A percentile compares a stretch with the other conserved stretches of the same genome.
Evolutionary conservation across 805 yeast species (phyloP).

Genomic region (Ogataea henricii): DNA sequence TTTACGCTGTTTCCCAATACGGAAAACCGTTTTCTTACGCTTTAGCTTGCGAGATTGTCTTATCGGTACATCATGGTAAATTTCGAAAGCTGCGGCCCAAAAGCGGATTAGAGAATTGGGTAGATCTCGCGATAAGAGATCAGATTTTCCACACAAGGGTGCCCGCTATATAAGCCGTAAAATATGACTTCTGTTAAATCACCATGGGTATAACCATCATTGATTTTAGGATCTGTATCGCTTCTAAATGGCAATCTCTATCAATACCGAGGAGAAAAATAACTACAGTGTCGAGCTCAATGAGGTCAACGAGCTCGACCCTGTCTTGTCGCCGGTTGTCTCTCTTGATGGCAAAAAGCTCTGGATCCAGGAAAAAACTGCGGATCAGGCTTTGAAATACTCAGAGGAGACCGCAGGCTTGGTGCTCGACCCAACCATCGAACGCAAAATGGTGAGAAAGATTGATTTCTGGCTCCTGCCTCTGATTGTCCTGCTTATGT

Average conservation of each 20-base stretch:
- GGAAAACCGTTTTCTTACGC: not conserved
- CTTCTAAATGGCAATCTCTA: not conserved
- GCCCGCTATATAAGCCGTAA: not conserved
- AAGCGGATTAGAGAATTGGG: not conserved
- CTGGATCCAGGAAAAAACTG: not conserved
- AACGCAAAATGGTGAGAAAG: constrained; percentile 4
- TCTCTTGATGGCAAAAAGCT: not conserved
- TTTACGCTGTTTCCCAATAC: not conserved
- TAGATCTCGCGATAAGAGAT: not conserved
- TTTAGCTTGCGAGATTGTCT: not conserved
- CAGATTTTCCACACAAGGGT: not conserved
- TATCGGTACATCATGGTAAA: not conserved
- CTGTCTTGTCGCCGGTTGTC: not conserved
- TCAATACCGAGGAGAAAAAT: not conserved
- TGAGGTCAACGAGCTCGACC: constrained; percentile 1
- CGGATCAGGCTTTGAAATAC: constrained; percentile 1
- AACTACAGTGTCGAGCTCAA: constrained; percentile 1
- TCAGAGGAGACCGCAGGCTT: constrained; percentile 1
- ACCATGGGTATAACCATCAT: not conserved
- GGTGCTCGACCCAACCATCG: not conserved
- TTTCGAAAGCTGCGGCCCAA: too few relatives aligned
- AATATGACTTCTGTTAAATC: not conserved
- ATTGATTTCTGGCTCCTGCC: constrained; percentile 51
- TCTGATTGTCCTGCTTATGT: constrained; percentile 49
- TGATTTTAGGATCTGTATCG: not conserved